phyloP scores from a whole-genome alignment of 306 rosid genomes.

The Cicer arietinum region DNA sequence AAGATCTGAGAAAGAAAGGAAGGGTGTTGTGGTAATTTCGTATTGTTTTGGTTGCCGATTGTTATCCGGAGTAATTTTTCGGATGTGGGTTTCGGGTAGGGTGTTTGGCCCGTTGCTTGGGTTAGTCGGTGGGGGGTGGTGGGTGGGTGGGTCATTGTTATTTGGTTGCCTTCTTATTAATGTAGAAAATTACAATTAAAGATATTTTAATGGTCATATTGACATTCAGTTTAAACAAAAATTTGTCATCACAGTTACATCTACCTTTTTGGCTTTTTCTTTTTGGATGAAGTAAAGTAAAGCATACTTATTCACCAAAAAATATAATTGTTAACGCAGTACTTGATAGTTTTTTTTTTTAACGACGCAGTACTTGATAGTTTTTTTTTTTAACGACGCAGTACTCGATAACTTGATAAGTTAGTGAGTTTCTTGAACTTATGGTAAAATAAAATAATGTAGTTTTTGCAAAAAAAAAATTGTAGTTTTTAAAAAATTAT shows the following conservation, averaged over 20 bases:
- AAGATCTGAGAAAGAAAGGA: constrained; percentile 56
- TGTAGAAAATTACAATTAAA: not conserved
- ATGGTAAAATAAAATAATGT: no score
- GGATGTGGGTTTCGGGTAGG: not conserved
- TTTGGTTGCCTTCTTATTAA: not conserved
- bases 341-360: no score
- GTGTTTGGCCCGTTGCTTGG: not conserved
- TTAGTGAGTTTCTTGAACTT: no score
- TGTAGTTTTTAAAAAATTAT: no score
- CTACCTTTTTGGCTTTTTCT: not conserved
- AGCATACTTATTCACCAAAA: no score
- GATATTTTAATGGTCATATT: not conserved
- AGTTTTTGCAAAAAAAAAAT: no score
- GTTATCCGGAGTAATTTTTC: not conserved
- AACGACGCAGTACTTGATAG: no score
- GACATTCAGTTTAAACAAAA: not conserved
- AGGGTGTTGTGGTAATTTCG: constrained; percentile 44
- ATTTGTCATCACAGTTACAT: not conserved
- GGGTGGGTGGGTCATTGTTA: not conserved
- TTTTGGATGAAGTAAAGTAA: no score
- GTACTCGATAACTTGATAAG: no score
- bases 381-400: no score
- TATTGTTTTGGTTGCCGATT: not conserved
- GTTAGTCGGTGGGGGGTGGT: not conserved
- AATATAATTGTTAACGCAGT: no score